Conservation (phyloP, 2,329 filamentous ascomycete species). For the Sporothrix globosa region DNA sequence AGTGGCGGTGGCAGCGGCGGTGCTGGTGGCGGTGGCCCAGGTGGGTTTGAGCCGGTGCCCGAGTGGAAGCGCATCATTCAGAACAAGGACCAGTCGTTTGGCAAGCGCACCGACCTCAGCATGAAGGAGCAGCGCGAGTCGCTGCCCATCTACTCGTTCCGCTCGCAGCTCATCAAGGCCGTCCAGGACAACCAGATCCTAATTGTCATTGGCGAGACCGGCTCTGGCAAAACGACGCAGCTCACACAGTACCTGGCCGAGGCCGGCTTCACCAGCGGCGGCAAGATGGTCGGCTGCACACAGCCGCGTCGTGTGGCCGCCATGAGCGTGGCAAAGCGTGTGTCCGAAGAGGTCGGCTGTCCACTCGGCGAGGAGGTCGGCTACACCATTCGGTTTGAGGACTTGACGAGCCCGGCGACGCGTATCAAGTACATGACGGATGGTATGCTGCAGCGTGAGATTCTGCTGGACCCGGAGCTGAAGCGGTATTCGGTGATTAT, state of each 20-base stretch:
- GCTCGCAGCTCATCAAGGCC: conserved; percentile 83
- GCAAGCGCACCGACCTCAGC: conserved; percentile 84
- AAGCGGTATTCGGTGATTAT: conserved; percentile 94
- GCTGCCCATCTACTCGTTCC: conserved; percentile 86
- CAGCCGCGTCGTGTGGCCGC: conserved; percentile 95
- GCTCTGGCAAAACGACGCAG: conserved; percentile 96
- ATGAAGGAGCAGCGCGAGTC: conserved; percentile 95
- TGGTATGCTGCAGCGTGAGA: conserved; percentile 95
- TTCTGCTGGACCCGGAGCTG: conserved; percentile 87
- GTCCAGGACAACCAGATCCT: conserved; percentile 85
- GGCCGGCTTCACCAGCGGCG: conserved; percentile 81
- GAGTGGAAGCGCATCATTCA: conserved; percentile 91
- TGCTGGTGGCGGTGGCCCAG: conserved; percentile 8
- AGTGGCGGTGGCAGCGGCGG: conserved; percentile 17
- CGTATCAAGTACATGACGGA: conserved; percentile 99
- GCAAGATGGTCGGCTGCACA: conserved; percentile 93
- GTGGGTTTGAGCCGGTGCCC: conserved; percentile 64
- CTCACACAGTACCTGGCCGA: conserved; percentile 94
- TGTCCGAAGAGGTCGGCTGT: conserved; percentile 79
- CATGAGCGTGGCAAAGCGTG: conserved; percentile 88
- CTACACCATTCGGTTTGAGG: conserved; percentile 97
- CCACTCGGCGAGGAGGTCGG: conserved; percentile 85
- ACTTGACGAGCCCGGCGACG: conserved; percentile 83
- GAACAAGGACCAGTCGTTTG: conserved; percentile 77
- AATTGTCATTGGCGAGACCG: conserved; percentile 96